These are phyloP conservation scores for Colletotrichum magnum DNA, from an alignment of 2,329 filamentous ascomycete genomes.

Conservation along the genomic window DNA sequence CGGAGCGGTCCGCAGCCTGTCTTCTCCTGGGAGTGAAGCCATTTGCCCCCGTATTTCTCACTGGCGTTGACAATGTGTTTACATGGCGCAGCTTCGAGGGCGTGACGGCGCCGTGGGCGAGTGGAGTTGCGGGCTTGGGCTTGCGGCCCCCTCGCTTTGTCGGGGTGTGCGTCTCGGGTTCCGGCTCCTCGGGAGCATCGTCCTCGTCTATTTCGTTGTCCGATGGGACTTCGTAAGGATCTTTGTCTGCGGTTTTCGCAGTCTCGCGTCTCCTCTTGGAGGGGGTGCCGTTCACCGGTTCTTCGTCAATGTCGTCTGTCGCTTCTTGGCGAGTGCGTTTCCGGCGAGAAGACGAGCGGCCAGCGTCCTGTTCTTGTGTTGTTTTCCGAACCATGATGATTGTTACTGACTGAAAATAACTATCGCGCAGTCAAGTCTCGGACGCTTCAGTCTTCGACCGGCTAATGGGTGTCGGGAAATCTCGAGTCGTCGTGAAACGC, in stretches of 20 bases:
- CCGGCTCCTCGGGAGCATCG: slow-evolving; percentile 30
- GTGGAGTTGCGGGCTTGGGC: slow-evolving; percentile 46
- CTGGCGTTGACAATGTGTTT: slow-evolving; percentile 55
- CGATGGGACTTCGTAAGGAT: slow-evolving; percentile 31
- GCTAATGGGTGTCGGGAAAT: neutral
- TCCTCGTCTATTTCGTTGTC: slow-evolving; percentile 29
- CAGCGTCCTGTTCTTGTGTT: slow-evolving; percentile 1
- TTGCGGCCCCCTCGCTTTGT: slow-evolving; percentile 53
- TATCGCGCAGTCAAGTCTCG: neutral
- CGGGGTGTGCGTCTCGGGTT: slow-evolving; percentile 51
- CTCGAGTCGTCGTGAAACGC: slow-evolving; percentile 1
- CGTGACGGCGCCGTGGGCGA: slow-evolving; percentile 51
- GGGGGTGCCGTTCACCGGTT: slow-evolving; percentile 48
- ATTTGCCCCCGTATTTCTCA: slow-evolving; percentile 50
- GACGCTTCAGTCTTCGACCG: neutral
- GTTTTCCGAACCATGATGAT: slow-evolving; percentile 16
- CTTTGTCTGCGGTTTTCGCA: slow-evolving; percentile 43
- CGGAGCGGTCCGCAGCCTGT: slow-evolving; percentile 85
- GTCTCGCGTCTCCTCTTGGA: slow-evolving; percentile 50
- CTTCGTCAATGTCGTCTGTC: slow-evolving; percentile 45
- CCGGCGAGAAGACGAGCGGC: slow-evolving; percentile 31
- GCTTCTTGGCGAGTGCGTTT: slow-evolving; percentile 42
- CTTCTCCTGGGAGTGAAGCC: slow-evolving; percentile 73
- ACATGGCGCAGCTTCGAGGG: slow-evolving; percentile 53
- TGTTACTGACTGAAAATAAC: neutral